Base-by-base conservation (phyloP, 2,329 filamentous ascomycete species). In the Xylariaceae sp. region DNA sequence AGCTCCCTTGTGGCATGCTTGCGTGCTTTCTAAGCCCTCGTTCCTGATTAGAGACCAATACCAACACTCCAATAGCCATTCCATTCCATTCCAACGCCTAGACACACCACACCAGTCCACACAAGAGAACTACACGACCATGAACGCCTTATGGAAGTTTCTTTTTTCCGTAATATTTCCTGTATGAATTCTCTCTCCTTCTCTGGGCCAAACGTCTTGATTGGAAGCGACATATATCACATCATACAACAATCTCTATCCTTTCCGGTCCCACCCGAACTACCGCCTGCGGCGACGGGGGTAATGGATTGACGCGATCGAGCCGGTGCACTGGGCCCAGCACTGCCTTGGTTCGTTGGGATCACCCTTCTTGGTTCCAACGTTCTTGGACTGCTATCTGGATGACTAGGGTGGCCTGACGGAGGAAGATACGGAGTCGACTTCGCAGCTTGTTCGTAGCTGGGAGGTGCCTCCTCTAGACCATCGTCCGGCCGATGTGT, bases 391-490 rank as follows among this genome's bases (percentile, higher is more conserved):
- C 65, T 72, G 59, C 75, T 79, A 3, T 66, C 65, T 6, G 75
- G 71, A 58, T 81, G 77, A 41, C 68, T 76, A 0, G 77, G 78
- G 49, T 81, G 76, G 19, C 78, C 79, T 3, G 71, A 64, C 0
- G 79, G 78, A 27, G 80, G 80, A 7, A 75, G 70, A 57, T 81
- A 83, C 2, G 77, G 74, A 6, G 72, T 69, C 50, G 76, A 72
- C 53, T 76, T 75, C 19, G 79, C 74, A 3, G 80, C 79, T 65
- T 83, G 78, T 66, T 83, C 80, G 61, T 83, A 83, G 8, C 78
- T 77, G 1, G 80, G 80, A 42, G 80, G 80, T 4, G 79, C 78
- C 32, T 81, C 79, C 2, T 80, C 79, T 2, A 69, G 66, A 4
- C 65, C 71, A 6, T 71, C 71, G 3, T 76, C 75, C 0, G 68